Evolutionary conservation across 331 rosid species (phyloP), one percentile per base, ranked within the genome.

Genomic region (Spiraea crenata): DNA sequence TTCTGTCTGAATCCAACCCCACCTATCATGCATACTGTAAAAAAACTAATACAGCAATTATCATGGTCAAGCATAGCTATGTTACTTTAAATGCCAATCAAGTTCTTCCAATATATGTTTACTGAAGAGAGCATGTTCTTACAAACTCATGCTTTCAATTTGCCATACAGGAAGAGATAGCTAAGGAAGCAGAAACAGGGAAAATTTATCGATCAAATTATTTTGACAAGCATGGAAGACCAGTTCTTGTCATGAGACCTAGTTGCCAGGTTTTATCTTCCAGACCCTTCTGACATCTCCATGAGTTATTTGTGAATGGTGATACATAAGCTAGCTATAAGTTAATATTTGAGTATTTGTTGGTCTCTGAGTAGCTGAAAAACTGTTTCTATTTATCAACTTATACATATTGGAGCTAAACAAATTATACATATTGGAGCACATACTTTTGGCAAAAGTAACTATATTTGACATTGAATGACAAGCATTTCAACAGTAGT

Each of bases 221-320:
- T 73, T 45, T 40, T 35, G 99, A 87, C 85, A 88, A 82, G 72
- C 84, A 72, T 45, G 97, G 96, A 73, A 83, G 99, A 82, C 75
- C 99, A 41, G 95, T 93, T 77, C 84, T 93, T 62, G 84, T 93
- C 60, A 85, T 93, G 89, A 84, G 85, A 76, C 96, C 99, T 37
- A 57, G 89, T 75, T 79, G 75, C 61, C 92, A 91, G 96, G 97
- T 93, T 83, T 82, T 75, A 72, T 80, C 60, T n/a, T 42, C 54
- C 11, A 73, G 64, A 67, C 71, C 65, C 44, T 72, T 65, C 59
- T 68, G 42, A 25, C 39, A 34, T 72, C 59, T 72, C 37, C 41
- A 51, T 61, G 57, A 68, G 67, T 50, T n/a, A 63, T 39, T 15
- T 59, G 68, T 76, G 31, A 25, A 25, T 25, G 31, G 31, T 25